phyloP scores from a whole-genome alignment of 2,329 filamentous ascomycete species.

The Colletotrichum endophyticum region DNA sequence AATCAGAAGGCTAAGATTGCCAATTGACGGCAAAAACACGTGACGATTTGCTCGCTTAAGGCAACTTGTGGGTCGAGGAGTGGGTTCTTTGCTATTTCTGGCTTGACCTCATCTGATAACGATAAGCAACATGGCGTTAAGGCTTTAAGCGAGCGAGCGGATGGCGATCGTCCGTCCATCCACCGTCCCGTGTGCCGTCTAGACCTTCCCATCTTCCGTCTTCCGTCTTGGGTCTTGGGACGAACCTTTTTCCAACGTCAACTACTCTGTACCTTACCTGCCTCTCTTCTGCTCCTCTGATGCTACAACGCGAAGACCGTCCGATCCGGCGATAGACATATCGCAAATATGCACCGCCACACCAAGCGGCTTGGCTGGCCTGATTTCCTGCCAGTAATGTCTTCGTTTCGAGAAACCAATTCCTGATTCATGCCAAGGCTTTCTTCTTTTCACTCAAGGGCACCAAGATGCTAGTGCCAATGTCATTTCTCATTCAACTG shows the following conservation, averaged over 20 bases:
- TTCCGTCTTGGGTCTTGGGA: not conserved
- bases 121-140: not conserved
- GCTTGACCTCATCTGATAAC: constrained; percentile 6
- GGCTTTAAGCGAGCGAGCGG: not conserved
- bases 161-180: not conserved
- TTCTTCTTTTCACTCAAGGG: constrained; percentile 7
- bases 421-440: constrained; percentile 11
- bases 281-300: not conserved
- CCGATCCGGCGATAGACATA: not conserved
- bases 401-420: not conserved
- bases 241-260: not conserved
- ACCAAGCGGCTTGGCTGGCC: constrained; percentile 13
- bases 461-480: not conserved
- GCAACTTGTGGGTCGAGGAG: not conserved
- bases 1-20: not conserved
- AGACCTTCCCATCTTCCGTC: not conserved
- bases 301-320: not conserved
- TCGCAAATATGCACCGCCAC: constrained; percentile 5
- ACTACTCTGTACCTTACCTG: not conserved
- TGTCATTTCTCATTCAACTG: not conserved
- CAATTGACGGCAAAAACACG: not conserved
- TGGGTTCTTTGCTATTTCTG: not conserved
- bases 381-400: not conserved
- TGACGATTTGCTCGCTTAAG: not conserved
- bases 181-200: not conserved